phyloP scores from a whole-genome alignment of 163 green algal genomes.

The Picocystis sp. region DNA sequence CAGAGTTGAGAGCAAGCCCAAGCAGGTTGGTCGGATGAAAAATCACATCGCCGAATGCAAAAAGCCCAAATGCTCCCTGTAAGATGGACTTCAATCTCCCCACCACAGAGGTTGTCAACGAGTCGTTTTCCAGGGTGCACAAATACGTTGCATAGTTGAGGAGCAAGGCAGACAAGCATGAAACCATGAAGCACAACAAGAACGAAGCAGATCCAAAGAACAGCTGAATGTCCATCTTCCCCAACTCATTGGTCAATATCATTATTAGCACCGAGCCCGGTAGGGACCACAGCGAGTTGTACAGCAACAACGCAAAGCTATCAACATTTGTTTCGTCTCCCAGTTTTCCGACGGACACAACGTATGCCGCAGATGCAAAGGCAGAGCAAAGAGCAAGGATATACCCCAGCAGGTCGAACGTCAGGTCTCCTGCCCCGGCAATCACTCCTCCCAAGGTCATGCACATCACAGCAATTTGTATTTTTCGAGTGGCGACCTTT shows the following conservation, averaged over 20 bases:
- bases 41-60: conserved; percentile 25
- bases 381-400: conserved; percentile 33
- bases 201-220: conserved; percentile 13
- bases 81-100: conserved; percentile 17
- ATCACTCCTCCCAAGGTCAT: conserved; percentile 32
- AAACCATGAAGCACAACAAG: conserved; percentile 16
- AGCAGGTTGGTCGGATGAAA: conserved; percentile 20
- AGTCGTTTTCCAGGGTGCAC: conserved; percentile 31
- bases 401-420: conserved; percentile 54
- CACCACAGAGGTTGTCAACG: conserved; percentile 30
- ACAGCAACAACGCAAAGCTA: conserved; percentile 28
- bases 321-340: conserved; percentile 25
- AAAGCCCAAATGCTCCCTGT: conserved; percentile 24
- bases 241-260: conserved; percentile 17
- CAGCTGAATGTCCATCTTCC: conserved; percentile 6
- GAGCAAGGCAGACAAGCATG: conserved; percentile 27
- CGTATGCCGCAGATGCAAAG: conserved; percentile 22
- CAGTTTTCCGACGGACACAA: conserved; percentile 29
- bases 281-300: conserved; percentile 30
- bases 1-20: conserved; percentile 23
- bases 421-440: conserved; percentile 56
- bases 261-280: conserved; percentile 23
- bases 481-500: conserved; percentile 9
- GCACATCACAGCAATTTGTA: conserved; percentile 23
- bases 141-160: conserved; percentile 31